phyloP scores from a whole-genome alignment of 2,329 filamentous ascomycete genomes.

The Myriosclerotinia scirpicola region DNA sequence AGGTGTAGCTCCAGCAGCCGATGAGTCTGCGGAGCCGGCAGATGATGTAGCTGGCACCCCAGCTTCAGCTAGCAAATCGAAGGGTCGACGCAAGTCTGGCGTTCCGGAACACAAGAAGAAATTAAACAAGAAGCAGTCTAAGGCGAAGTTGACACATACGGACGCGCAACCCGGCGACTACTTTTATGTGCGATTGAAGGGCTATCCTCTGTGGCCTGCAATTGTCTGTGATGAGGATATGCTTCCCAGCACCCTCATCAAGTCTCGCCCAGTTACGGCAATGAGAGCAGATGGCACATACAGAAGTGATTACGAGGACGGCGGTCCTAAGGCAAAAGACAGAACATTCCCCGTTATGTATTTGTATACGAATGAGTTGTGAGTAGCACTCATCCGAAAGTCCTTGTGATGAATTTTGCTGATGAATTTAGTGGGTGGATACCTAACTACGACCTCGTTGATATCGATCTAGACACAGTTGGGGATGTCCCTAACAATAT shows the following conservation, averaged over 20 bases:
- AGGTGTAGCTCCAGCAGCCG: slow-evolving; percentile 34
- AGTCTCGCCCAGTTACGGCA: slow-evolving; percentile 79
- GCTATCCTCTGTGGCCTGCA: slow-evolving; percentile 90
- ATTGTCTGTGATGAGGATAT: slow-evolving; percentile 94
- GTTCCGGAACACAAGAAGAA: slow-evolving; percentile 73
- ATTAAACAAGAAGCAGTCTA: slow-evolving; percentile 81
- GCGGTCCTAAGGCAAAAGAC: slow-evolving; percentile 80
- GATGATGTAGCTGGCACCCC: slow-evolving; percentile 43
- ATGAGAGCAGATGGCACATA: slow-evolving; percentile 81
- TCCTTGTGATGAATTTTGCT: slow-evolving; percentile 25
- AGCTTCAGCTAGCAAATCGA: slow-evolving; percentile 48
- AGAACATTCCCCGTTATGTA: slow-evolving; percentile 96
- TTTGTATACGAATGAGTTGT: slow-evolving; percentile 95
- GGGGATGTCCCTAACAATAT: slow-evolving; percentile 69
- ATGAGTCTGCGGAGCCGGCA: slow-evolving; percentile 35
- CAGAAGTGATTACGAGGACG: slow-evolving; percentile 82
- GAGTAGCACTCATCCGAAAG: slow-evolving; percentile 48
- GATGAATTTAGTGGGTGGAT: slow-evolving; percentile 74
- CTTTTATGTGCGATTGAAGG: slow-evolving; percentile 91
- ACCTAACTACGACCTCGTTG: slow-evolving; percentile 76
- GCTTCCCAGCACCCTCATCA: slow-evolving; percentile 77
- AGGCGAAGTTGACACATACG: slow-evolving; percentile 66
- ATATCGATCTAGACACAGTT: slow-evolving; percentile 73
- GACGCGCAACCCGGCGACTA: slow-evolving; percentile 88
- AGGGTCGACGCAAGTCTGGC: slow-evolving; percentile 71